Evolutionary conservation across 768 basidiomycete genomes (phyloP).

Genomic region (Panaeolus papilionaceus): DNA sequence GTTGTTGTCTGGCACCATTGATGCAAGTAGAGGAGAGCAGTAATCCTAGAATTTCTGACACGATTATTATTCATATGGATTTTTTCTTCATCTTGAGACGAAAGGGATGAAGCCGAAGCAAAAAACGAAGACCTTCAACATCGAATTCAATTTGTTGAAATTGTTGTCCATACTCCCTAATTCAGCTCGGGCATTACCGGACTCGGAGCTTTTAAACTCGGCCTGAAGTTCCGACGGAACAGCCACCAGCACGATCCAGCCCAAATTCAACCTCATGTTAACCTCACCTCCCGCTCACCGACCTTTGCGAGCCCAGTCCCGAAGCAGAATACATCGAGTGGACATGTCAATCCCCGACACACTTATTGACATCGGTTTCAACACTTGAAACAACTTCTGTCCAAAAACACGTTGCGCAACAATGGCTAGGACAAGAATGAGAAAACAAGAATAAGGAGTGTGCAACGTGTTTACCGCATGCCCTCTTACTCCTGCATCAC

Average conservation of each 20-base stretch:
- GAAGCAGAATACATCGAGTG: background rate
- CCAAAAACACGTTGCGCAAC: conserved; percentile 1
- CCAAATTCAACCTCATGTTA: background rate
- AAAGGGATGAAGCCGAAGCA: too few species aligned
- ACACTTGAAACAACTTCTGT: background rate
- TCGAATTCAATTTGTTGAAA: too few species aligned
- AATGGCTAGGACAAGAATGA: background rate
- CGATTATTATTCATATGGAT: too few species aligned
- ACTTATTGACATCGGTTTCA: background rate
- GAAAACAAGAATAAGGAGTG: background rate
- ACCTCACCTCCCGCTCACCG: conserved; percentile 3
- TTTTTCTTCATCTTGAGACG: too few species aligned
- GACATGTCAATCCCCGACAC: background rate
- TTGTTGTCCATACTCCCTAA: too few species aligned
- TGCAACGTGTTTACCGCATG: conserved; percentile 5
- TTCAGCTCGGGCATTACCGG: too few species aligned
- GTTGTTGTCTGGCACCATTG: too few species aligned
- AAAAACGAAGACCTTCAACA: too few species aligned
- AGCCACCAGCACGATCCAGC: background rate
- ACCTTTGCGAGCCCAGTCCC: background rate
- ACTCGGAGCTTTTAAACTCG: too few species aligned
- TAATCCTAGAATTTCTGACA: too few species aligned
- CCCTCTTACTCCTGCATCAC: background rate
- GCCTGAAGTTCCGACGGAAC: background rate
- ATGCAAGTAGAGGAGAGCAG: too few species aligned